Conservation (phyloP, 805 yeast species). For the Jamesozyma hellenica region DNA sequence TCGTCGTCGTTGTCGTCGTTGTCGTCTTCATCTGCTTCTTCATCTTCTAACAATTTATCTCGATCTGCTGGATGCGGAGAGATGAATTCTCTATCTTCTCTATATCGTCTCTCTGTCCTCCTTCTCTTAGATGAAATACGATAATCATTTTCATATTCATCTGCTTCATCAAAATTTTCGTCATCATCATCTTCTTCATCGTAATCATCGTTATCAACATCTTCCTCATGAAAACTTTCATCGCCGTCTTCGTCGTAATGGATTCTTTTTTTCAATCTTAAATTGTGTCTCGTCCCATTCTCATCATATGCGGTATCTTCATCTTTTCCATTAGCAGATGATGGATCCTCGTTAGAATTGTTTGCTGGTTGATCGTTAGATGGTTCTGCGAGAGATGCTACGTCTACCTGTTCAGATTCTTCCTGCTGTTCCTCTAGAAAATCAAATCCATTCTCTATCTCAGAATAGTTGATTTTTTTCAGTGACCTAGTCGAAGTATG, state of each 20-base stretch:
- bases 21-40: constrained; percentile 13
- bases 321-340: background rate
- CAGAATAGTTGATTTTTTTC: constrained; percentile 30
- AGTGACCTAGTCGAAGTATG: constrained; percentile 28
- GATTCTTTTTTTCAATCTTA: constrained; percentile 3
- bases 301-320: constrained; percentile 14
- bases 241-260: constrained; percentile 21
- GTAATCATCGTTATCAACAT: constrained; percentile 25
- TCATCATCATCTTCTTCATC: constrained; percentile 34
- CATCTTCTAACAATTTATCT: constrained; percentile 17
- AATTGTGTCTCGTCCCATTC: constrained; percentile 5
- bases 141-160: constrained; percentile 15
- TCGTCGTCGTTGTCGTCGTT: constrained; percentile 1
- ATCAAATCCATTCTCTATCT: constrained; percentile 27
- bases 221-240: constrained; percentile 29
- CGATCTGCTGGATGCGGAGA: constrained; percentile 27
- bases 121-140: constrained; percentile 5
- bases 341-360: background rate
- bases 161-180: constrained; percentile 18
- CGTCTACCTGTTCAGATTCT: constrained; percentile 1
- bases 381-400: too few species aligned
- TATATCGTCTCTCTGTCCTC: constrained; percentile 6
- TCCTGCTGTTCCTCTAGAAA: constrained; percentile 18
- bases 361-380: too few species aligned
- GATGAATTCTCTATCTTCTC: constrained; percentile 17